Evolutionary conservation across 805 yeast genomes (phyloP).

Genomic region (Candida oleophila): DNA sequence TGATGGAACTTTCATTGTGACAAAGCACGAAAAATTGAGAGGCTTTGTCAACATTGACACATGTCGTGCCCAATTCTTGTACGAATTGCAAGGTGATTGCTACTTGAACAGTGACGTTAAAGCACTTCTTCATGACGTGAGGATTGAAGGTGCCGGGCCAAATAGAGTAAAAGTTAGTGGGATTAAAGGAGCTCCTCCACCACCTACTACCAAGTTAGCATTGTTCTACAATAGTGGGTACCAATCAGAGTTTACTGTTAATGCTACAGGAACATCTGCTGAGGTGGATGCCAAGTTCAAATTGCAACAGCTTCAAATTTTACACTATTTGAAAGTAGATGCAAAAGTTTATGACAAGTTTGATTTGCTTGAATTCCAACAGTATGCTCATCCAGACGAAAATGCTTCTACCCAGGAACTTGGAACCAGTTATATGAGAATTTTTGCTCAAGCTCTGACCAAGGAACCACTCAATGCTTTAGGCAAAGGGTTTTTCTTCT

Average conservation of each 20-base stretch:
- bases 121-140: conserved; percentile 12
- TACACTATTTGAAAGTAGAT: conserved; percentile 6
- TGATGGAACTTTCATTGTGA: conserved; percentile 15
- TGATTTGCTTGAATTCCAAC: conserved; percentile 11
- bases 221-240: conserved; percentile 14
- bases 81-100: conserved; percentile 21
- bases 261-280: conserved; percentile 13
- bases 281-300: conserved; percentile 10
- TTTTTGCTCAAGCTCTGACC: conserved; percentile 9
- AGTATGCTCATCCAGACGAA: conserved; percentile 5
- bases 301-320: conserved; percentile 9
- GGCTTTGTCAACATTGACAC: conserved; percentile 16
- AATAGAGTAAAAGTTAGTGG: conserved; percentile 13
- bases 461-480: neutral
- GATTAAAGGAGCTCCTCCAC: conserved; percentile 15
- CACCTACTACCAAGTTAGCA: conserved; percentile 15
- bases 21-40: conserved; percentile 15
- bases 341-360: conserved; percentile 9
- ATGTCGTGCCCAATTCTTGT: conserved; percentile 15
- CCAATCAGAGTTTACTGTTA: conserved; percentile 9
- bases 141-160: conserved; percentile 8
- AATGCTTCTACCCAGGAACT: conserved; percentile 10
- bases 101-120: conserved; percentile 19
- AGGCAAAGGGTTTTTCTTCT: conserved; percentile 3
- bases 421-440: conserved; percentile 10